Evolutionary conservation across 2,329 filamentous ascomycete species (phyloP).

Genomic region (Acrocalymma vagum): DNA sequence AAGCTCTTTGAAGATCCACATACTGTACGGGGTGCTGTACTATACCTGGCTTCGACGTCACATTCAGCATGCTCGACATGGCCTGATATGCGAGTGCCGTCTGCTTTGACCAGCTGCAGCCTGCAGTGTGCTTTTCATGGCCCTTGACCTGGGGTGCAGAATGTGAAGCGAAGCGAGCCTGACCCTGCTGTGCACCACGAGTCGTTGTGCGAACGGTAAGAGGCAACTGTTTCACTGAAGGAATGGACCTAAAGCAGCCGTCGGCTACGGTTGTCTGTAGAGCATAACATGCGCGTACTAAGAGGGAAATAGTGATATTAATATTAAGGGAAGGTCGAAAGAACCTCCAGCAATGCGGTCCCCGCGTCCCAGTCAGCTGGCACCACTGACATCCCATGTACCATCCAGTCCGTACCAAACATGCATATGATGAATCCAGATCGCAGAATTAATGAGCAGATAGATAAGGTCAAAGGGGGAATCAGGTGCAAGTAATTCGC

Average conservation of each 20-base stretch:
- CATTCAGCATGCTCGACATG: no score
- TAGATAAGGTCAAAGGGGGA: constrained; percentile 29
- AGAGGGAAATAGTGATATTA: constrained; percentile 29
- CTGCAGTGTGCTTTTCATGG: no score
- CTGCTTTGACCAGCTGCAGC: no score
- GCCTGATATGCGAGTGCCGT: no score
- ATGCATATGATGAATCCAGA: constrained; percentile 23
- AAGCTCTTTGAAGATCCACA: no score
- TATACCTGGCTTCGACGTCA: no score
- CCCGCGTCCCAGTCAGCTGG: constrained; percentile 13
- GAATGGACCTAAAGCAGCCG: no score
- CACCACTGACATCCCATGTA: constrained; percentile 13
- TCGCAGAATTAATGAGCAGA: constrained; percentile 19
- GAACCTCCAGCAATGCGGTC: constrained; percentile 20
- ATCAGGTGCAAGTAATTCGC: constrained; percentile 35
- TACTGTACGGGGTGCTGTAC: no score
- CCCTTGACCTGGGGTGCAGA: constrained; percentile 24
- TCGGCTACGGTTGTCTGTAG: no score
- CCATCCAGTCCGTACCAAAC: constrained; percentile 18
- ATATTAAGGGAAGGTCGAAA: constrained; percentile 33
- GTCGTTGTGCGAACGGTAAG: constrained; percentile 3
- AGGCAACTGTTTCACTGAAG: no score
- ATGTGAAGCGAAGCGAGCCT: constrained; percentile 9
- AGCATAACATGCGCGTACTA: not conserved
- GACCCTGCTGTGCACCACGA: constrained; percentile 9